A percentile compares a stretch with the other conserved stretches of the same genome.
phyloP scores from a whole-genome alignment of 108 stramenopile genomes.

The Pseudonitzschia multistriata region DNA sequence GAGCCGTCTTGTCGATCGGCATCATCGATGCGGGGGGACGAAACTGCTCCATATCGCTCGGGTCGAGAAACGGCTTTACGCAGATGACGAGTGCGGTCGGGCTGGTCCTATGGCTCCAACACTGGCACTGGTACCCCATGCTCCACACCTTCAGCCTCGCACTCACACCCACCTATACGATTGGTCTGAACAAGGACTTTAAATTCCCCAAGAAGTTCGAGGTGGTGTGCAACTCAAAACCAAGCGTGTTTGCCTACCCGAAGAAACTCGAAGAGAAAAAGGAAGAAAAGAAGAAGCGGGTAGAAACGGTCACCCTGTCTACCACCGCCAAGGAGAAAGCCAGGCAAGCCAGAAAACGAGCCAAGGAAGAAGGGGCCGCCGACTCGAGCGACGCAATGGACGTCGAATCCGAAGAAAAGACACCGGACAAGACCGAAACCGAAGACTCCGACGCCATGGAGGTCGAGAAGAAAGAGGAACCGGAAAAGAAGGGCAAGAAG shows the following conservation, averaged over 20 bases:
- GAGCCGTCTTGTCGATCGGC: conserved; percentile 96
- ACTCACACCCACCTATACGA: conserved; percentile 92
- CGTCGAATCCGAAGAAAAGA: conserved; percentile 60
- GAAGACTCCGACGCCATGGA: conserved; percentile 67
- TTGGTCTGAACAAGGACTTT: conserved; percentile 95
- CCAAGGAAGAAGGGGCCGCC: conserved; percentile 73
- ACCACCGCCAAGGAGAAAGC: conserved; percentile 97
- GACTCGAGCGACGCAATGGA: conserved; percentile 54
- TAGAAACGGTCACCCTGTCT: conserved; percentile 95
- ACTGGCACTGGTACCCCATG: conserved; percentile 99
- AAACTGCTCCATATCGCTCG: conserved; percentile 87
- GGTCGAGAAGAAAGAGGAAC: conserved; percentile 58
- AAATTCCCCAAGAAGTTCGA: conserved; percentile 93
- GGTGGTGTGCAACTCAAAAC: conserved; percentile 89
- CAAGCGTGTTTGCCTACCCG: conserved; percentile 94
- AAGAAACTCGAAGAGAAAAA: conserved; percentile 97
- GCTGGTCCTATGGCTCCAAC: conserved; percentile 93
- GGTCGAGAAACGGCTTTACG: conserved; percentile 92
- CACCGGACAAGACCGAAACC: conserved; percentile 41
- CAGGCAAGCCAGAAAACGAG: conserved; percentile 86
- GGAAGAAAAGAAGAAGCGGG: conserved; percentile 97
- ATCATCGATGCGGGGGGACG: conserved; percentile 98
- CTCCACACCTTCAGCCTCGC: conserved; percentile 96
- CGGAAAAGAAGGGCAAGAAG: conserved; percentile 77
- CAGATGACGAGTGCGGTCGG: conserved; percentile 95